Evolutionary conservation across 2,329 filamentous ascomycete genomes (phyloP), one percentile per base, ranked within the genome.

Genomic region (Cadophora malorum): DNA sequence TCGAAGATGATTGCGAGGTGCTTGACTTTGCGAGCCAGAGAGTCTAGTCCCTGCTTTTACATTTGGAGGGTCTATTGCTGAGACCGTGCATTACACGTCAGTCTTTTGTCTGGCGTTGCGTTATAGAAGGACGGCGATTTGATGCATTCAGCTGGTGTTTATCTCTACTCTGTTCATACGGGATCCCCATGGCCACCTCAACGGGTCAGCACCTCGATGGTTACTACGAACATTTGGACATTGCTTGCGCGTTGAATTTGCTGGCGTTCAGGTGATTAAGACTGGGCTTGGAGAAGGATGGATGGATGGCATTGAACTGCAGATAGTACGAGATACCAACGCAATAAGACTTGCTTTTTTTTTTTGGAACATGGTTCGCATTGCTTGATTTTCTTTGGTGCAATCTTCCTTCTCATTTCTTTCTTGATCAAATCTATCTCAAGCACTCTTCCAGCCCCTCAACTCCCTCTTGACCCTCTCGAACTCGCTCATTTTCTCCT

Each of bases 1-100:
- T 97, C 75, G 94, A 97, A 80, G 93, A 97, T 77, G 94, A 96
- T 77, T 96, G 92, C 73, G 93, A 97, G 78, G 91, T 97, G 67
- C 85, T 97, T 70, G 93, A 97, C 80, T 96, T 96, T 85, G 92
- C 93, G 28, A 88, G 89, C 74, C 88, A 90, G 79, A 82, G 88
- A 77, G 88, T 90, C 38, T 90, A 65, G 77, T 70, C 28, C 55
- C 56, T 47, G 45, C 38, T 6, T 45, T 63, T 38, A 21, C 60
- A 31, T n/a, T 59, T 55, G 9, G n/a, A 31, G 14, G 38, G 14
- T 38, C 49, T 9, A 14, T 38, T n/a, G 25, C 38, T 64, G 23
- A 33, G 16, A 23, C n/a, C 47, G 23, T 14, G 59, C 12, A 25
- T 62, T 31, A 28, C 53, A 53, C 53, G 60, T 35, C 52, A 41